A percentile compares a stretch with the other conserved stretches of the same genome.
Conservation (phyloP, 2,329 filamentous ascomycete species). For the Microdochium paspali region DNA sequence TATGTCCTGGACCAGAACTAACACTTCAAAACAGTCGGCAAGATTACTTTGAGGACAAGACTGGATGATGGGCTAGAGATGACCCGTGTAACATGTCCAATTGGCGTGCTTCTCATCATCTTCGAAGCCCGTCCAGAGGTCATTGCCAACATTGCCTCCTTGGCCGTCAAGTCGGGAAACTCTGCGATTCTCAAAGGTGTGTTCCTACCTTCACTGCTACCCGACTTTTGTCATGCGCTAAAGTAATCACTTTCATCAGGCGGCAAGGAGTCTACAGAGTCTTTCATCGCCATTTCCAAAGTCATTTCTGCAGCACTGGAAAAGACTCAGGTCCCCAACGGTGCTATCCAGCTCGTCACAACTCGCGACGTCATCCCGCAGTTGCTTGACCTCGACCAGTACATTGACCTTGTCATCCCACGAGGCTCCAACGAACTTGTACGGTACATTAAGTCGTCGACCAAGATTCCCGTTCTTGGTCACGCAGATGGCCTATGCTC, state of each 20-base stretch:
- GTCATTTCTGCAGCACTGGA: slow-evolving; percentile 74
- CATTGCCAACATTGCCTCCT: slow-evolving; percentile 92
- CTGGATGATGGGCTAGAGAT: slow-evolving; percentile 80
- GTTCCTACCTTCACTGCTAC: neutral
- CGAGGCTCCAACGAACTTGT: slow-evolving; percentile 86
- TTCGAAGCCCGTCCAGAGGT: slow-evolving; percentile 97
- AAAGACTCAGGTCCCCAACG: slow-evolving; percentile 67
- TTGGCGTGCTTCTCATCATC: slow-evolving; percentile 95
- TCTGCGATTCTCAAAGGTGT: slow-evolving; percentile 86
- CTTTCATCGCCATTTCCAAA: slow-evolving; percentile 83
- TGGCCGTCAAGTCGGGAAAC: slow-evolving; percentile 96
- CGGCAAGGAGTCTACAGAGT: slow-evolving; percentile 90
- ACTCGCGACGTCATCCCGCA: slow-evolving; percentile 85
- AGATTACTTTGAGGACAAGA: slow-evolving; percentile 71
- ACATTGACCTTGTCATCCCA: slow-evolving; percentile 93
- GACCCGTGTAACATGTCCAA: slow-evolving; percentile 85
- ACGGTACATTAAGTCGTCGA: slow-evolving; percentile 78
- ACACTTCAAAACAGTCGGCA: slow-evolving; percentile 54
- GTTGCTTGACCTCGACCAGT: slow-evolving; percentile 74
- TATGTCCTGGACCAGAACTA: neutral
- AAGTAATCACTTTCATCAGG: slow-evolving; percentile 37
- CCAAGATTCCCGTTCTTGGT: slow-evolving; percentile 89
- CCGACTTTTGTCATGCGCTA: neutral
- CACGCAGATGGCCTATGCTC: slow-evolving; percentile 92
- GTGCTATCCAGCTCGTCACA: slow-evolving; percentile 86